These are phyloP conservation scores for Rhynchospora pubera DNA, from an alignment of 176 grass and related monocot species.

Conservation along the genomic window DNA sequence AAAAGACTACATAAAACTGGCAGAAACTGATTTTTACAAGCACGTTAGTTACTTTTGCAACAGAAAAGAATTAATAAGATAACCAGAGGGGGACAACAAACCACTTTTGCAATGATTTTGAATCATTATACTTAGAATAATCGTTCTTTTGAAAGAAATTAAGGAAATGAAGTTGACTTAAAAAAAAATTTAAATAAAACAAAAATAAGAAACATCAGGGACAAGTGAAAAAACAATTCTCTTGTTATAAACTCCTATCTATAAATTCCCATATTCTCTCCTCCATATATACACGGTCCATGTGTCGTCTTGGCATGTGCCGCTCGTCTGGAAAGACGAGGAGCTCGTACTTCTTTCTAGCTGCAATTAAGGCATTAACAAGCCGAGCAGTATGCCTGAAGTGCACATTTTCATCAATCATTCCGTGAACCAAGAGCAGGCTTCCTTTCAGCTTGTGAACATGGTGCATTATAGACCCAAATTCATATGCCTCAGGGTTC, in stretches of 20 bases:
- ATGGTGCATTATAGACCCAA: slow-evolving; percentile 87
- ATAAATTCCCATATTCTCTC: slow-evolving; percentile 95
- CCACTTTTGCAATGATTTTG: no score
- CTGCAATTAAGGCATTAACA: slow-evolving; percentile 65
- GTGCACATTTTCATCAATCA: slow-evolving; percentile 98
- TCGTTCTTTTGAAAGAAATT: no score
- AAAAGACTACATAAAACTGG: no score
- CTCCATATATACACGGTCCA: slow-evolving; percentile 91
- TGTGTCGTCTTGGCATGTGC: slow-evolving; percentile 78
- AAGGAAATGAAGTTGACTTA: no score
- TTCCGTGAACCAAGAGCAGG: slow-evolving; percentile 86
- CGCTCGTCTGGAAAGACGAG: slow-evolving; percentile 84
- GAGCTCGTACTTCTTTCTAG: slow-evolving; percentile 79
- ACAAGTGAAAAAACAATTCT: neutral
- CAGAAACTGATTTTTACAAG: no score
- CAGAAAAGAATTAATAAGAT: no score
- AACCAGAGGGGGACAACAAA: no score
- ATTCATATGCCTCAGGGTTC: slow-evolving; percentile 58
- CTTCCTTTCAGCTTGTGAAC: slow-evolving; percentile 65
- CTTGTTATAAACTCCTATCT: slow-evolving; percentile 69
- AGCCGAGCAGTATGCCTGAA: slow-evolving; percentile 94
- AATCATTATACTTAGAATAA: no score
- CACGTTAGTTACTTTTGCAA: no score
- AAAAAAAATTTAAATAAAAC: neutral
- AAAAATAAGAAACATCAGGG: neutral